These are phyloP conservation scores for Syzygium grande DNA, from an alignment of 345 rosid genomes.

Conservation along the genomic window DNA sequence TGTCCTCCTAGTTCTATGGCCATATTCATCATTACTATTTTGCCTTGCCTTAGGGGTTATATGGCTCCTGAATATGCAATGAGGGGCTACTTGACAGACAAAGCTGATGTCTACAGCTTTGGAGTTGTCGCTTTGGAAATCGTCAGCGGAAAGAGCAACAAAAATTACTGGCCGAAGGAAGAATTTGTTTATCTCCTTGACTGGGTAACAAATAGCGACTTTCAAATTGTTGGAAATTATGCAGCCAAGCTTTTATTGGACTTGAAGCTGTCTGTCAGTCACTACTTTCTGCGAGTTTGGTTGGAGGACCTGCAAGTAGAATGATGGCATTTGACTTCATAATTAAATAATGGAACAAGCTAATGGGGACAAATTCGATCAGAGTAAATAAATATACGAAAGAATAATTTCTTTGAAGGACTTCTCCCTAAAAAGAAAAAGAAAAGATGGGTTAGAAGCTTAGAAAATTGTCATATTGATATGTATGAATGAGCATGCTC, in stretches of 20 bases:
- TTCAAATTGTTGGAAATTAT: neutral
- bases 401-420: neutral
- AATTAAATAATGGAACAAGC: neutral
- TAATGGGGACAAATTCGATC: neutral
- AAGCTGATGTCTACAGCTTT: constrained; percentile 87
- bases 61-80: constrained; percentile 98
- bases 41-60: constrained; percentile 48
- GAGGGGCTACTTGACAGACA: constrained; percentile 93
- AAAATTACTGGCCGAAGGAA: constrained; percentile 81
- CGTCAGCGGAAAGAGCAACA: constrained; percentile 89
- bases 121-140: constrained; percentile 76
- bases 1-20: neutral
- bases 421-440: neutral
- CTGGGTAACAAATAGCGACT: constrained; percentile 29
- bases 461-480: neutral
- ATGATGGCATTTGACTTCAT: neutral
- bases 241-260: neutral
- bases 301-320: neutral
- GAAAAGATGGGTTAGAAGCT: neutral
- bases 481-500: neutral
- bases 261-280: neutral
- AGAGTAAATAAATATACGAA: neutral
- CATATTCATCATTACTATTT: neutral
- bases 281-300: neutral
- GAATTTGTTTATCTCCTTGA: constrained; percentile 91